phyloP scores from a whole-genome alignment of 768 basidiomycete genomes.

The Agaricus subrufescens region DNA sequence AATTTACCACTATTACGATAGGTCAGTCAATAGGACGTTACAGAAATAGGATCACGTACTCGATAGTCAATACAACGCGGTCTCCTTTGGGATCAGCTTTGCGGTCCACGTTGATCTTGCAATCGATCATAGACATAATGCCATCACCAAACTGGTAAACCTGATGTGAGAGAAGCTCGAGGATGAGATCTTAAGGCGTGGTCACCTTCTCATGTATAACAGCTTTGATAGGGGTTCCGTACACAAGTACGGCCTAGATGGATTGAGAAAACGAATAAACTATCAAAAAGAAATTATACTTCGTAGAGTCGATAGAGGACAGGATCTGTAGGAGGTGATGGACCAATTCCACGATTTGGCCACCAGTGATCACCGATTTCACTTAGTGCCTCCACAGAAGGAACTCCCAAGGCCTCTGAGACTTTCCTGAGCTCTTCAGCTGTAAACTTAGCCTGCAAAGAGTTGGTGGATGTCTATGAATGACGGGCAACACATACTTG shows the following conservation, averaged over 20 bases:
- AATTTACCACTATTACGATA: slow-evolving; percentile 60
- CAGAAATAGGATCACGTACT: slow-evolving; percentile 42
- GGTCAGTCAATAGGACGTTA: slow-evolving; percentile 1
- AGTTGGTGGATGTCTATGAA: not conserved
- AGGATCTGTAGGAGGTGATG: slow-evolving; percentile 72
- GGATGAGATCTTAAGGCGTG: not conserved
- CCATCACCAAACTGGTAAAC: slow-evolving; percentile 70
- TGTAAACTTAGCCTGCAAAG: slow-evolving; percentile 61
- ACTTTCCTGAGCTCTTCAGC: slow-evolving; percentile 55
- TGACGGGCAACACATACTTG: slow-evolving; percentile 43
- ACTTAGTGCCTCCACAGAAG: slow-evolving; percentile 29
- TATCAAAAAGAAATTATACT: slow-evolving; percentile 34
- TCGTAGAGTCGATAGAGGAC: slow-evolving; percentile 81
- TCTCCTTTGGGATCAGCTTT: slow-evolving; percentile 78
- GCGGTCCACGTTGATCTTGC: slow-evolving; percentile 60
- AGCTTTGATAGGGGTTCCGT: slow-evolving; percentile 79
- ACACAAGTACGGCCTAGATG: slow-evolving; percentile 62
- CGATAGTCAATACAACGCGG: slow-evolving; percentile 73
- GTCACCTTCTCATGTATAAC: slow-evolving; percentile 76
- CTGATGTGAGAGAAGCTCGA: not conserved
- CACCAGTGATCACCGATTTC: slow-evolving; percentile 65
- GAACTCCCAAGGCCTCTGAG: slow-evolving; percentile 43
- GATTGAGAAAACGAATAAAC: not conserved
- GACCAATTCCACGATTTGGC: slow-evolving; percentile 68
- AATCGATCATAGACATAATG: slow-evolving; percentile 89